Percentiles rank a stretch among this genome's conserved stretches.
Conservation (phyloP, 164 flowering plant genomes). For the Magnolia kwangsiensis region DNA sequence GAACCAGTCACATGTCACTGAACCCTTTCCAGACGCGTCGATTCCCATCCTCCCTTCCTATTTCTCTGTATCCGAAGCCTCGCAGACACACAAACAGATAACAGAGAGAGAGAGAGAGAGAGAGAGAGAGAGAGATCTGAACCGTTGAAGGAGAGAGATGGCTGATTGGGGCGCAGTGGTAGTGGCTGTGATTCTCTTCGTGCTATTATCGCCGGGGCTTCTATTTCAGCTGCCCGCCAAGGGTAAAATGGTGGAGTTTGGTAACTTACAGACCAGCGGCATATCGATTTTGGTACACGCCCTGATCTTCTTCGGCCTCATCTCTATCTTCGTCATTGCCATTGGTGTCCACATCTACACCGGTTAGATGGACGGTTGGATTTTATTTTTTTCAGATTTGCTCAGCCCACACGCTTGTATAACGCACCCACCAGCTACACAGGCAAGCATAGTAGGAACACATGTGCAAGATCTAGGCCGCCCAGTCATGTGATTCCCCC, state of each 20-base stretch:
- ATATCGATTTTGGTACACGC: slow-evolving; percentile 51
- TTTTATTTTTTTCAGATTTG: too few relatives aligned
- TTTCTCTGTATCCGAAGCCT: background rate
- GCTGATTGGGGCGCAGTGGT: slow-evolving; percentile 69
- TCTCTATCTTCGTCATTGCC: slow-evolving; percentile 32
- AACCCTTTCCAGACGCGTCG: background rate
- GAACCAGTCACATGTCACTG: background rate
- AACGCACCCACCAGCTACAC: too few relatives aligned
- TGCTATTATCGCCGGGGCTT: slow-evolving; percentile 55
- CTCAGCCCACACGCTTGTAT: too few relatives aligned
- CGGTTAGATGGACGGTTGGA: slow-evolving; percentile 17
- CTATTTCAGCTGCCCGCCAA: slow-evolving; percentile 56
- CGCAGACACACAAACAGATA: background rate
- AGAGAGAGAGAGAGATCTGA: background rate
- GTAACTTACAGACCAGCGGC: slow-evolving; percentile 55
- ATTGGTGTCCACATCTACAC: slow-evolving; percentile 39
- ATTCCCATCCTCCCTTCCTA: background rate
- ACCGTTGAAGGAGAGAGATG: slow-evolving; percentile 18
- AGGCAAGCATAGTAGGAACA: too few relatives aligned
- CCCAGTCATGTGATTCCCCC: too few relatives aligned
- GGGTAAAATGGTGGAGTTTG: slow-evolving; percentile 42
- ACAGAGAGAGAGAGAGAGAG: background rate
- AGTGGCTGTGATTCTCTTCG: slow-evolving; percentile 55
- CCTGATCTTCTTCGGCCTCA: slow-evolving; percentile 49
- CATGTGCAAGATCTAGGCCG: too few relatives aligned